A percentile compares a stretch with the other conserved stretches of the same genome.
Evolutionary conservation across 345 rosid genomes (phyloP).

Genomic region (Aurinia saxatilis): DNA sequence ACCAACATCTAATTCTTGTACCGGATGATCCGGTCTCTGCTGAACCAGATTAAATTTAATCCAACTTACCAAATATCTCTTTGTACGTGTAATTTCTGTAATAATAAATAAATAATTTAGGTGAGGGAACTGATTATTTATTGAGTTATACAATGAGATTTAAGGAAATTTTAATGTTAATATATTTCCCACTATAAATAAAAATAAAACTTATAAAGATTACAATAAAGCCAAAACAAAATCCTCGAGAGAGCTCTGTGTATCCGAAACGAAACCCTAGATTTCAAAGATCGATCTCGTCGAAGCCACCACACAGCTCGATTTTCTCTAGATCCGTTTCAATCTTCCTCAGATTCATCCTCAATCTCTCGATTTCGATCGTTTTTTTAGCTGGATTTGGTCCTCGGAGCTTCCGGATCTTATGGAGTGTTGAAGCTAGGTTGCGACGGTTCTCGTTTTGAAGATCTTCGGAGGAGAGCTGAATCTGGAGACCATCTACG

Average conservation of each 20-base stretch:
- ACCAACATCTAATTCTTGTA: too few relatives aligned
- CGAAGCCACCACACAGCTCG: slow-evolving; percentile 1
- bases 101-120: too few relatives aligned
- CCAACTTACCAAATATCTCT: too few relatives aligned
- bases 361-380: not conserved
- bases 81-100: too few relatives aligned
- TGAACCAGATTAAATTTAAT: too few relatives aligned
- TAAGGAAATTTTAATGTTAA: not conserved
- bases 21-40: too few relatives aligned
- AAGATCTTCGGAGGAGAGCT: slow-evolving; percentile 8
- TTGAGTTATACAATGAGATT: too few relatives aligned
- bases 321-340: not conserved
- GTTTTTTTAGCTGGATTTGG: not conserved
- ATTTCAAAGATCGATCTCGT: slow-evolving; percentile 16
- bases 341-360: slow-evolving; percentile 5
- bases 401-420: slow-evolving; percentile 20
- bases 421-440: not conserved
- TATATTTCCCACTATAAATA: not conserved
- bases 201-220: not conserved
- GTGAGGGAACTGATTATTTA: too few relatives aligned
- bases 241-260: not conserved
- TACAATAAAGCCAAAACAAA: not conserved
- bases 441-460: not conserved
- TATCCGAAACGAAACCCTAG: slow-evolving; percentile 21
- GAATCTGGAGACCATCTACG: slow-evolving; percentile 6